Evolutionary conservation across 176 grass and related monocot genomes (phyloP), one percentile per base, ranked within the genome.

Genomic region (Zizania latifolia): DNA sequence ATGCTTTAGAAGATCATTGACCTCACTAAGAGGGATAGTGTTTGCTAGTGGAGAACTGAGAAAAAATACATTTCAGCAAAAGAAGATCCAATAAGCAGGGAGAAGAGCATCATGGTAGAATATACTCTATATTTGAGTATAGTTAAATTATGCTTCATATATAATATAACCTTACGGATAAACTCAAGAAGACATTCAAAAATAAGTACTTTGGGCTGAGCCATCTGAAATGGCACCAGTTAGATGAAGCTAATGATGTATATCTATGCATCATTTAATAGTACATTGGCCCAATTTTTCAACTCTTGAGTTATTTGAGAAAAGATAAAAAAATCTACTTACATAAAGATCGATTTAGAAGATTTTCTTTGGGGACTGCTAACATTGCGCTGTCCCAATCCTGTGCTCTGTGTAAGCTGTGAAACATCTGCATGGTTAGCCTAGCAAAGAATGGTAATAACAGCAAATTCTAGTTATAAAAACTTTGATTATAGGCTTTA

Each of bases 21-120:
- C 54, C 62, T 92, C 86, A 54, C 65, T 82, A 28, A 71, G 56
- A 39, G 83, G 76, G 55, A 92, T 76, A 71, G 77, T 62, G 33
- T 92, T 82, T 74, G 83, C 90, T 58, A 92, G 80, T 22, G 87
- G 80, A 89, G 90, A 84, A 71, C 90, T 92, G 65, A 77, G 13
- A 68, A 70, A 86, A 22, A 27, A 74, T 36, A 19, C 0, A 70
- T 72, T 45, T 71, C 32, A 33, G 72, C 71, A 81, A 31, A 71
- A 84, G 12, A 33, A 45, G 34, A 58, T 73, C 78, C 35, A 48
- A 8, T 61, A 76, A 75, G 51, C 55, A 79, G 69, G 67, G 31
- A 40, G 8, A 65, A 91, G 21, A 84, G 61, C 65, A 89, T 43
- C 35, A 45, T 74, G 27, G 4, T 64, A 41, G 74, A 66, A 53